These are phyloP conservation scores for Lodderomyces orthopsilosis DNA, from an alignment of 1,139 yeast species.

Conservation along the genomic window DNA sequence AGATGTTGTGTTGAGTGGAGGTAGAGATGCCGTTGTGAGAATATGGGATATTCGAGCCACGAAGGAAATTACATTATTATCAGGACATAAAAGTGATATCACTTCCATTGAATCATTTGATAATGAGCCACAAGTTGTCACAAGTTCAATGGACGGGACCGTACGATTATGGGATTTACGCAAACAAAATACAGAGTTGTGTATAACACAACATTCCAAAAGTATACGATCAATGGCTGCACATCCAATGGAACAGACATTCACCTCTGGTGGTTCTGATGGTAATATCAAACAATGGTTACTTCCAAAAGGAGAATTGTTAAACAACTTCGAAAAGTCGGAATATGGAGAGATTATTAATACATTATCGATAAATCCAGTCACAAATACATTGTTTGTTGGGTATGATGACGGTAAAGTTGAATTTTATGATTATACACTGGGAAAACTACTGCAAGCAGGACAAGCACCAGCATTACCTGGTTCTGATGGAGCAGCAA, in stretches of 20 bases:
- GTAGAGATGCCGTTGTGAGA: constrained; percentile 81
- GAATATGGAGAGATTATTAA: constrained; percentile 50
- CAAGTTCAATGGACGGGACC: constrained; percentile 84
- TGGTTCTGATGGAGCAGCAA: constrained; percentile 62
- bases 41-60: constrained; percentile 94
- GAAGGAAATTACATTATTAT: constrained; percentile 67
- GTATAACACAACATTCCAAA: constrained; percentile 81
- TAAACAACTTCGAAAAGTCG: constrained; percentile 37
- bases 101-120: constrained; percentile 68
- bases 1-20: constrained; percentile 85
- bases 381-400: constrained; percentile 66
- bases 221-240: constrained; percentile 71
- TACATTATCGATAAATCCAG: constrained; percentile 60
- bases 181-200: constrained; percentile 41
- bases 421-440: constrained; percentile 74
- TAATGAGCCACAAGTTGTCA: constrained; percentile 80
- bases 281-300: constrained; percentile 85
- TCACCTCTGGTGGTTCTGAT: constrained; percentile 72
- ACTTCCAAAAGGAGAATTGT: constrained; percentile 70
- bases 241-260: constrained; percentile 71
- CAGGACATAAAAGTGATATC: constrained; percentile 80
- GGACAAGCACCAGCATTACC: constrained; percentile 56
- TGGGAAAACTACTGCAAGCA: constrained; percentile 62
- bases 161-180: constrained; percentile 79
- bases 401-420: constrained; percentile 85